Base-by-base conservation (phyloP, 805 yeast genomes). In the Metschnikowia similis region DNA sequence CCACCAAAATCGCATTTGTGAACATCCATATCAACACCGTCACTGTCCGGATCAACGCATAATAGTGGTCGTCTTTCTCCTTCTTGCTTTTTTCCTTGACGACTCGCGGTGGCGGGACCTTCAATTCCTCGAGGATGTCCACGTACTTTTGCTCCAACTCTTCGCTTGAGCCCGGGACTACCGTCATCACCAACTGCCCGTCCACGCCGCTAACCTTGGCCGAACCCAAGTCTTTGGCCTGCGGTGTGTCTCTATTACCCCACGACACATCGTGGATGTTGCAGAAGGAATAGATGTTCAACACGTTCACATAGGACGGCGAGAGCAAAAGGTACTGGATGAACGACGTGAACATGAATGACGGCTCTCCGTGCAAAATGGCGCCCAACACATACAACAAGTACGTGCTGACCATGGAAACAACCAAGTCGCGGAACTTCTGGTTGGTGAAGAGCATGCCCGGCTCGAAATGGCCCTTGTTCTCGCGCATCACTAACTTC, bases 181-280 rank as follows among this genome's bases (percentile, higher is more conserved):
- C 65, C 13, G 59, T 56, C 66, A 70, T 70, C 41, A 74, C 70
- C 58, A 74, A 61, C 48, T 70, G 71, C 8, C 59, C 61, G 49
- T 70, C 72, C 48, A 66, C 68, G 47, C 70, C 69, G 2, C 66
- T 76, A 3, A 88, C 64, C 60, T 85, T 87, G 26, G 96, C 97
- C 41, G 85, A 83, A 52, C 97, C 98, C 59, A 94, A 75, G 66
- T 80, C 96, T 69, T 74, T 80, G 63, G 74, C 82, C 45, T 58
- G 59, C 9, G 81, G 82, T 45, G 84, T 89, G 43, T 96, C 96
- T 66, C 91, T 89, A 4, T 96, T 92, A 65, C 98, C 98, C 98
- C 98, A 92, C 6, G 97, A 87, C 43, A 92, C 84, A 72, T 92
- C 99, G 66, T 92, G 96, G 53, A 92, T 85, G 68, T 92, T 92